Percentiles rank a stretch among this genome's conserved stretches.
Conservation (phyloP, 306 rosid species). For the Pterocarpus macrocarpus region DNA sequence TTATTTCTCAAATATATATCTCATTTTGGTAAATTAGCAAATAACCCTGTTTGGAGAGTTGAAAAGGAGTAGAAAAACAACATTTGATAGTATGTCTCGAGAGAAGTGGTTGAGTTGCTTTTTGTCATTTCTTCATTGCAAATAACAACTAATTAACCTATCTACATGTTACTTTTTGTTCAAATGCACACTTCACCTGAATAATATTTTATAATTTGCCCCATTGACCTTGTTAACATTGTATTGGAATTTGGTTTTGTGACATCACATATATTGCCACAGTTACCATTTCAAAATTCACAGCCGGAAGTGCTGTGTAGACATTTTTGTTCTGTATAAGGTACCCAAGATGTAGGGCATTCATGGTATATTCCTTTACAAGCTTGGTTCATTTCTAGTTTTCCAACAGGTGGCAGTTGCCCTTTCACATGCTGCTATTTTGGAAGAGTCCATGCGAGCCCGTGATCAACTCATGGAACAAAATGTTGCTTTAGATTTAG, state of each 20-base stretch:
- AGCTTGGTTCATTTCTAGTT: conserved; percentile 40
- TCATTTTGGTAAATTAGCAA: background rate
- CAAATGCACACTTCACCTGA: no score
- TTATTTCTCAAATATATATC: no score
- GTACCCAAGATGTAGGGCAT: background rate
- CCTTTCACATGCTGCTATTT: conserved; percentile 95
- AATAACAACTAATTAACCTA: background rate
- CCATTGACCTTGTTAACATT: no score
- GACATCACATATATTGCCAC: no score
- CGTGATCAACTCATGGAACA: conserved; percentile 92
- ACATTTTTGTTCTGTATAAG: background rate
- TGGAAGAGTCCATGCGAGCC: conserved; percentile 94
- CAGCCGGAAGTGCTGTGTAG: background rate
- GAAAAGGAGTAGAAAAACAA: no score
- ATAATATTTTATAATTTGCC: no score
- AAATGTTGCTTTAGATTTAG: conserved; percentile 81
- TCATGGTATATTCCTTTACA: conserved; percentile 18
- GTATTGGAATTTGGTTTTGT: no score
- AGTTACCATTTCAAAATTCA: no score
- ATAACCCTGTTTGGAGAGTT: no score
- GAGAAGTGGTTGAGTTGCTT: conserved; percentile 11
- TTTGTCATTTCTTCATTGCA: no score
- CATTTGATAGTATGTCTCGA: conserved; percentile 4
- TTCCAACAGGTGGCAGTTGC: conserved; percentile 91
- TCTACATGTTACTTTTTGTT: background rate